Conservation (phyloP, 768 basidiomycete genomes). For the Mycena olivaceomarginata region DNA sequence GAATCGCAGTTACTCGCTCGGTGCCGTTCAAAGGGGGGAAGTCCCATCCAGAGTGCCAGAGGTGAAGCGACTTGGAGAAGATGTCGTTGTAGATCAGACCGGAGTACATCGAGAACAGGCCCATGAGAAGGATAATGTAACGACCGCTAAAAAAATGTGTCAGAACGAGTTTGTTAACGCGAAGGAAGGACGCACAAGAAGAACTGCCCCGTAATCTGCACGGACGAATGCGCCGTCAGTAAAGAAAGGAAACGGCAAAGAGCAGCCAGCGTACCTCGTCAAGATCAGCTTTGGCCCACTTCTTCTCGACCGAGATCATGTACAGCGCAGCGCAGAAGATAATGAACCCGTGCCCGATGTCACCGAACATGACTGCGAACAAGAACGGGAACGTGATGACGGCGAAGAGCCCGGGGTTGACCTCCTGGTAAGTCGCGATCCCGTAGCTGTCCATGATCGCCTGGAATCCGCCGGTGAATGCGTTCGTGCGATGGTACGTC, state of each 20-base stretch:
- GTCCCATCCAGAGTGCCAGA: conserved; percentile 93
- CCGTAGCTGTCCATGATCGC: conserved; percentile 99
- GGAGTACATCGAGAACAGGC: conserved; percentile 96
- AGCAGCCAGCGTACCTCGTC: conserved; percentile 75
- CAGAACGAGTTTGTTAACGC: conserved; percentile 34
- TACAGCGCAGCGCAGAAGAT: conserved; percentile 84
- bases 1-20: conserved; percentile 63
- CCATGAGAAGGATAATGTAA: conserved; percentile 99
- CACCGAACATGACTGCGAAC: conserved; percentile 99
- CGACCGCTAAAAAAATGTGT: conserved; percentile 81
- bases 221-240: conserved; percentile 36
- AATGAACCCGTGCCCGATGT: conserved; percentile 96
- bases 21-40: conserved; percentile 74
- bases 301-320: conserved; percentile 93
- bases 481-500: conserved; percentile 95
- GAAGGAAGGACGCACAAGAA: conserved; percentile 83
- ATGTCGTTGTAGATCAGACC: conserved; percentile 99
- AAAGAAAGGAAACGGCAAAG: conserved; percentile 14
- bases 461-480: conserved; percentile 98
- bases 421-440: conserved; percentile 95
- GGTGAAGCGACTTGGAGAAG: conserved; percentile 93
- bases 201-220: conserved; percentile 93
- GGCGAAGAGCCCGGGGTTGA: conserved; percentile 97
- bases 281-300: conserved; percentile 82
- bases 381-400: conserved; percentile 97